Evolutionary conservation across 164 flowering plant genomes (phyloP).

Genomic region (Stephania yunnanensis): DNA sequence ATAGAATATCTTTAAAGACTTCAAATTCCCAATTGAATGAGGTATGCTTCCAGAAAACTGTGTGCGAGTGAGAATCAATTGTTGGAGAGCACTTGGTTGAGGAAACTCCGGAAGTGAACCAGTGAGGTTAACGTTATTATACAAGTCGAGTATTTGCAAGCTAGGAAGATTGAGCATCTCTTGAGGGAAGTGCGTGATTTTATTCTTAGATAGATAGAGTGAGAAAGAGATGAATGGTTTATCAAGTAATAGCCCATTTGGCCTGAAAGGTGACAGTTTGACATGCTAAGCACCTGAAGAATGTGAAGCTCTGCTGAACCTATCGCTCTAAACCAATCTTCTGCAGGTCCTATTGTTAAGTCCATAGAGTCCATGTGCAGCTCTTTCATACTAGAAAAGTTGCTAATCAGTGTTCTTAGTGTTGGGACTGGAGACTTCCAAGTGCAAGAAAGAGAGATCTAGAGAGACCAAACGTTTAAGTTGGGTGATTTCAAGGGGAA

Average conservation of each 20-base stretch:
- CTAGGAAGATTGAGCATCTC: conserved; percentile 20
- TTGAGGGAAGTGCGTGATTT: conserved; percentile 25
- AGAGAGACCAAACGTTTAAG: conserved; percentile 20
- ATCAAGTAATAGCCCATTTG: conserved; percentile 15
- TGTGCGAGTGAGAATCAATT: conserved; percentile 21
- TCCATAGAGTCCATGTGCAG: conserved; percentile 30
- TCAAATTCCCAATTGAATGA: no score
- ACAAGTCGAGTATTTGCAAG: conserved; percentile 21
- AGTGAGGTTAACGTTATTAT: conserved; percentile 15
- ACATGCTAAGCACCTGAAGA: conserved; percentile 25
- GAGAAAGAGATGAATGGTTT: conserved; percentile 13
- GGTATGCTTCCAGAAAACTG: no score
- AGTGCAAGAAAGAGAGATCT: conserved; percentile 1
- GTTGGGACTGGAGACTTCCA: neutral
- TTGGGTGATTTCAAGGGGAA: conserved; percentile 27
- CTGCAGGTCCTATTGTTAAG: conserved; percentile 18
- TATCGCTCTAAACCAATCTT: conserved; percentile 24
- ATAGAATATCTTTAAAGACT: no score
- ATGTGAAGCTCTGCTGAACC: conserved; percentile 24
- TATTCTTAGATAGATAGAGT: conserved; percentile 20
- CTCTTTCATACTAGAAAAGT: conserved; percentile 19
- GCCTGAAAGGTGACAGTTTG: conserved; percentile 24
- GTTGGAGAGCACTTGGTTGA: conserved; percentile 17
- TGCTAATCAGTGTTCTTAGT: conserved; percentile 16
- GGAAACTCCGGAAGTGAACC: conserved; percentile 31